phyloP scores from a whole-genome alignment of 2,329 filamentous ascomycete genomes.

The Xylariaceae sp. region DNA sequence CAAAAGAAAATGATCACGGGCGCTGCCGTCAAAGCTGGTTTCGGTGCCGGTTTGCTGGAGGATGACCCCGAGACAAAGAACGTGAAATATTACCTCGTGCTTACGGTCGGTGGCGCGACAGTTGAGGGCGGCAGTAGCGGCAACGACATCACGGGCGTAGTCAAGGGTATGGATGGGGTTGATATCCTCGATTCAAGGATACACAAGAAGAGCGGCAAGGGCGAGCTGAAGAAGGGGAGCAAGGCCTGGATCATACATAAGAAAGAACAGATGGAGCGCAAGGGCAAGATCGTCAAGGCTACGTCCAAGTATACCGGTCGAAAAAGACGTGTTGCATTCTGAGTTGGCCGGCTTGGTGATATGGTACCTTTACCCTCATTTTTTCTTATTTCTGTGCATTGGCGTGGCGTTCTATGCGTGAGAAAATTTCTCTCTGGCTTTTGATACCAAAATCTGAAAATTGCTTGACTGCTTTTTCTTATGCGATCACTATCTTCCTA shows the following conservation, averaged over 20 bases:
- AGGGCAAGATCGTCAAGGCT: constrained; percentile 90
- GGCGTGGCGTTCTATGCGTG: too few relatives aligned
- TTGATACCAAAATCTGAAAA: too few relatives aligned
- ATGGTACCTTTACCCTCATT: too few relatives aligned
- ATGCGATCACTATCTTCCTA: too few relatives aligned
- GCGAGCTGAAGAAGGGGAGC: constrained; percentile 70
- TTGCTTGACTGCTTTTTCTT: too few relatives aligned
- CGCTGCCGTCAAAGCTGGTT: constrained; percentile 89
- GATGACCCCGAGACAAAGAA: constrained; percentile 97
- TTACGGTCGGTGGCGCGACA: constrained; percentile 72
- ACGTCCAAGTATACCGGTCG: constrained; percentile 92
- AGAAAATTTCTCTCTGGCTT: too few relatives aligned
- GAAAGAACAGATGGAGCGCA: constrained; percentile 89
- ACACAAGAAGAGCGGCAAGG: constrained; percentile 45
- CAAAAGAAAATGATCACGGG: constrained; percentile 89
- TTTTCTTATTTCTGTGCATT: too few relatives aligned
- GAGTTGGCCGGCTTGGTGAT: too few relatives aligned
- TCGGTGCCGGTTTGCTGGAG: constrained; percentile 89
- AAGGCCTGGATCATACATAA: constrained; percentile 82
- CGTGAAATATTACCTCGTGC: constrained; percentile 89
- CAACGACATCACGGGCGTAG: constrained; percentile 86
- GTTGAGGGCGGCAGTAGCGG: constrained; percentile 46
- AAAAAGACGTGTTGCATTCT: constrained; percentile 78
- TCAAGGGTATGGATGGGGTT: constrained; percentile 83
- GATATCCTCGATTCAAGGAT: constrained; percentile 70